These are phyloP conservation scores for Camillea tinctor DNA, from an alignment of 2,329 filamentous ascomycete species.

Conservation along the genomic window DNA sequence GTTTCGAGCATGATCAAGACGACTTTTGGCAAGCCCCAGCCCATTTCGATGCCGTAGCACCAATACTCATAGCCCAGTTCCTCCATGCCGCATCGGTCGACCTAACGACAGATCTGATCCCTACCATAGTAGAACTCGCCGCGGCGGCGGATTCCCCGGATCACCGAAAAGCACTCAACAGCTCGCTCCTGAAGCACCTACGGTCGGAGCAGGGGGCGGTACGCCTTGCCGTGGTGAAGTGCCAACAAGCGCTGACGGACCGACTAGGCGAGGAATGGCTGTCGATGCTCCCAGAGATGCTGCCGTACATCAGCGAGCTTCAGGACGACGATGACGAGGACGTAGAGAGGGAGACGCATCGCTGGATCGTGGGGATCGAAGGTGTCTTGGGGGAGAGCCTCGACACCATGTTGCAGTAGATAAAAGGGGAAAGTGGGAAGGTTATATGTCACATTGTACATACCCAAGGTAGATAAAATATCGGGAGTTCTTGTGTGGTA, in stretches of 20 bases:
- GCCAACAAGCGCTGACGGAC: conserved; percentile 76
- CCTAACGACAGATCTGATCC: conserved; percentile 58
- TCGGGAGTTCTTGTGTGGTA: background rate
- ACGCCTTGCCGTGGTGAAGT: conserved; percentile 77
- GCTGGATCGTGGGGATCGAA: conserved; percentile 91
- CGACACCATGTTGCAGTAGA: conserved; percentile 85
- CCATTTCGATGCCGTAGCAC: conserved; percentile 74
- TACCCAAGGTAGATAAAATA: background rate
- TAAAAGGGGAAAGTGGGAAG: too few species aligned
- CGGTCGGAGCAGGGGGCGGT: conserved; percentile 69
- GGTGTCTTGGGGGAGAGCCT: conserved; percentile 84
- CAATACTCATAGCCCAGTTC: conserved; percentile 68
- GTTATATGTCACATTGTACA: background rate
- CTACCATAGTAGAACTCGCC: conserved; percentile 77
- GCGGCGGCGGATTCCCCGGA: conserved; percentile 79
- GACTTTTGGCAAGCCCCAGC: conserved; percentile 93
- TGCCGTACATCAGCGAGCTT: conserved; percentile 92
- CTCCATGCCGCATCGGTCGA: conserved; percentile 42
- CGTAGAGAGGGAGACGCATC: conserved; percentile 84
- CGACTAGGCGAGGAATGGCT: conserved; percentile 92
- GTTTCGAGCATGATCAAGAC: conserved; percentile 87
- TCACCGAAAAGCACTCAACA: conserved; percentile 88
- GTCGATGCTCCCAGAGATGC: conserved; percentile 85
- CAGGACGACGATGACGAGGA: conserved; percentile 95
- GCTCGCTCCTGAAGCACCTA: conserved; percentile 72